A percentile compares a stretch with the other conserved stretches of the same genome.
phyloP scores from a whole-genome alignment of 805 yeast species.

The Starmerella vitae region DNA sequence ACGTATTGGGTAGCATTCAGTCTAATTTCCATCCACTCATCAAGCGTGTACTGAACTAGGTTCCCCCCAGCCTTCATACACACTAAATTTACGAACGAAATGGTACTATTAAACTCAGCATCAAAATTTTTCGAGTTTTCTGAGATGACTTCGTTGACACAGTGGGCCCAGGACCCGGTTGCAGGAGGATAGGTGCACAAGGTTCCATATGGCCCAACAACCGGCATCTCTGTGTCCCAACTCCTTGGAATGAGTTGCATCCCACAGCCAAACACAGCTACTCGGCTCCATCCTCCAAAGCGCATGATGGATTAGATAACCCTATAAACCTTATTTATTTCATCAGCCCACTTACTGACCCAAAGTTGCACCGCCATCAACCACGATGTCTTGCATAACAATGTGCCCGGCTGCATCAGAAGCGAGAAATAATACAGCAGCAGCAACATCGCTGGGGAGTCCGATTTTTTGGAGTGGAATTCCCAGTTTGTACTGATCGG shows the following conservation, averaged over 20 bases:
- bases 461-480: conserved; percentile 13
- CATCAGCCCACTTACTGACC: conserved; percentile 2
- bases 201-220: conserved; percentile 7
- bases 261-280: conserved; percentile 14
- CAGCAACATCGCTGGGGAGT: conserved; percentile 7
- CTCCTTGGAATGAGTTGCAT: conserved; percentile 6
- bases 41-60: background rate
- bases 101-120: background rate
- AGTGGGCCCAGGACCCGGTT: conserved; percentile 14
- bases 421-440: conserved; percentile 9
- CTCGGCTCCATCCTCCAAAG: conserved; percentile 13
- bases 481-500: conserved; percentile 15
- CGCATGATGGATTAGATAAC: conserved; percentile 7
- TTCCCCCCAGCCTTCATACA: conserved; percentile 11
- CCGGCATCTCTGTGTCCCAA: conserved; percentile 11
- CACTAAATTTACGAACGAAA: conserved; percentile 5
- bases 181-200: conserved; percentile 15
- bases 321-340: background rate
- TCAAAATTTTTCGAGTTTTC: background rate
- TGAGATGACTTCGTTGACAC: conserved; percentile 6
- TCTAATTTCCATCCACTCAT: conserved; percentile 1
- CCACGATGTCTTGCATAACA: conserved; percentile 12
- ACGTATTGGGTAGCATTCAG: conserved; percentile 8
- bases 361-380: conserved; percentile 16
- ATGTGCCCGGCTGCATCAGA: conserved; percentile 16